Conservation (phyloP, 2,329 filamentous ascomycete species). For the Cladosporium sp. region DNA sequence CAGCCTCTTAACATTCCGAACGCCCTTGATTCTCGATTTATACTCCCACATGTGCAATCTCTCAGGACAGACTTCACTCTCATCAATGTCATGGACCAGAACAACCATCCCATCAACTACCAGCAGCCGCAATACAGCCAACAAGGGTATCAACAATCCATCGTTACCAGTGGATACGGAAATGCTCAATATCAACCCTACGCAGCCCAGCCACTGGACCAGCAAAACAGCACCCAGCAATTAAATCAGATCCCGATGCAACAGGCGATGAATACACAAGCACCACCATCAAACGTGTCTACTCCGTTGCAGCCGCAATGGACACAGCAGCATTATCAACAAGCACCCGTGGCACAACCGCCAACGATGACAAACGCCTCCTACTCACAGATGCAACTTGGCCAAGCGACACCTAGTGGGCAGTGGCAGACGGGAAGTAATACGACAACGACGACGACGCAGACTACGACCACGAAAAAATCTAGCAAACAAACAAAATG, state of each 20-base stretch:
- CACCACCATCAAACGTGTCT: not conserved
- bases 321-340: not conserved
- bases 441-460: constrained; percentile 6
- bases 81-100: not conserved
- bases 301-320: not conserved
- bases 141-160: not conserved
- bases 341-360: not conserved
- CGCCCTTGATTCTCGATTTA: too few relatives aligned
- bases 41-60: too few relatives aligned
- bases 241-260: not conserved
- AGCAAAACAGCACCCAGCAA: not conserved
- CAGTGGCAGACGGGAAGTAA: not conserved
- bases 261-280: not conserved
- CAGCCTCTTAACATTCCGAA: too few relatives aligned
- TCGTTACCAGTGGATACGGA: not conserved
- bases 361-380: not conserved
- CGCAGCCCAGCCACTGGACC: not conserved
- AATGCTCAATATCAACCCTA: too few relatives aligned
- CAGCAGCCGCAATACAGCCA: not conserved
- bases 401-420: not conserved
- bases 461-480: constrained; percentile 9
- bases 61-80: too few relatives aligned
- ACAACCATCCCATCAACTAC: not conserved
- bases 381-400: not conserved
- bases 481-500: not conserved